phyloP scores from a whole-genome alignment of 2,329 filamentous ascomycete species.

The Penicillium expansum region DNA sequence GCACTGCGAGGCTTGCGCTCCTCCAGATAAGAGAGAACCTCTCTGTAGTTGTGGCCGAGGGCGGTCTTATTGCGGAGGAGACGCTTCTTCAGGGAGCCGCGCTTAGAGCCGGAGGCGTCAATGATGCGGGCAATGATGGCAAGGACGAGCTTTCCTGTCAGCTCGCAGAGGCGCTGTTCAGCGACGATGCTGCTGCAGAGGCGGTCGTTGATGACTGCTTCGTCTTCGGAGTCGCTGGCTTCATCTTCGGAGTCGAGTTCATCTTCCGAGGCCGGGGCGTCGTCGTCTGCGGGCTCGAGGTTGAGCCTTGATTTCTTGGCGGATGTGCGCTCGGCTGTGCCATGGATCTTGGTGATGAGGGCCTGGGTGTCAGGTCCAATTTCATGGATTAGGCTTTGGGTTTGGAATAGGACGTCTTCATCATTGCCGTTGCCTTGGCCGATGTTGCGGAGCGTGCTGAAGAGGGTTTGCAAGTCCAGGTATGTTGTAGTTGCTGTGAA shows the following conservation, averaged over 20 bases:
- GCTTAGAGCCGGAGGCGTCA: constrained; percentile 60
- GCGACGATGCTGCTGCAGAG: constrained; percentile 68
- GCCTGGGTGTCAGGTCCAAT: constrained; percentile 62
- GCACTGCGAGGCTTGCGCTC: constrained; percentile 51
- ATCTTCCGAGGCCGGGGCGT: constrained; percentile 68
- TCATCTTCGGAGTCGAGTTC: constrained; percentile 48
- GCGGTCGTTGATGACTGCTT: constrained; percentile 50
- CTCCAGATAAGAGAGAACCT: constrained; percentile 78
- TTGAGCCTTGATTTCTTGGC: constrained; percentile 61
- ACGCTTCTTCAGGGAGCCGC: constrained; percentile 65
- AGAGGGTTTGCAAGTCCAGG: constrained; percentile 78
- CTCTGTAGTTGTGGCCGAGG: constrained; percentile 81
- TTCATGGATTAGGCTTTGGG: constrained; percentile 65
- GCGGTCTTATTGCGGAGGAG: constrained; percentile 75
- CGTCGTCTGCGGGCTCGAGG: constrained; percentile 59
- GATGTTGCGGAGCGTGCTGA: constrained; percentile 65
- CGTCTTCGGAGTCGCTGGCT: constrained; percentile 30
- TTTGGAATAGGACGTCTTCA: constrained; percentile 51
- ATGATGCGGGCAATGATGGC: constrained; percentile 73
- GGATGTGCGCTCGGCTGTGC: constrained; percentile 70
- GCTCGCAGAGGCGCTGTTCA: constrained; percentile 80
- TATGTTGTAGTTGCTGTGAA: constrained; percentile 71
- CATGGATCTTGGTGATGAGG: constrained; percentile 73
- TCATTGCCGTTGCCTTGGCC: constrained; percentile 40
- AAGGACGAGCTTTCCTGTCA: constrained; percentile 80